Base-by-base conservation (phyloP, 192 early-diverging fungal species). In the Coemansia sp. region DNA sequence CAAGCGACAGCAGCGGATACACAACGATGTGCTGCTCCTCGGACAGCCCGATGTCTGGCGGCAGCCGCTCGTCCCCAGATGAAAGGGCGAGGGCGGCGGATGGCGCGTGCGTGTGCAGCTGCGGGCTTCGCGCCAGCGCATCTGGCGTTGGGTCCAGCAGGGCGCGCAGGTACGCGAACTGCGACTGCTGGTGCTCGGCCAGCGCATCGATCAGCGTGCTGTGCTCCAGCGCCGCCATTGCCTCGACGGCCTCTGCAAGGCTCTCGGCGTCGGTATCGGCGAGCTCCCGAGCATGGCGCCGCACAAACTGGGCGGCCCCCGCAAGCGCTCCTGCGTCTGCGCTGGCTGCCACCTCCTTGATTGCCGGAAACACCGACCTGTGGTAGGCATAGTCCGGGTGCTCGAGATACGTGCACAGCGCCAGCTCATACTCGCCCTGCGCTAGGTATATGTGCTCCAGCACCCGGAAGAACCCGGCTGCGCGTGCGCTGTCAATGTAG, bases 21-120 rank as follows among this genome's bases (percentile, higher is more conserved):
- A 78, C 57, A 14, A 78, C 75, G 4, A 72, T 62, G 37, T 78
- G 69, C 66, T 78, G 75, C 34, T 78, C 75, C 27, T 72, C 75
- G 0, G 65, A 57, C 4, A 78, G 62, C 1, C 75, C 75, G 38
- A 78, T 78, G 41, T 72, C 55, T 15, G 75, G 75, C 48, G 75
- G 75, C 20, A 59, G 57, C 6, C 75, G 62, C 58, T 78, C 75
- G 56, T 78, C 65, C 6, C 65, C 29, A 2, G 29, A 50, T 1
- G 54, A 36, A 44, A 65, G 34, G 2, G 30, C 9, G 29, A 14
- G 20, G 2, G 14, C 36, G 5, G 52, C 55, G 17, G 50, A 9
- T 8, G n/a, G 22, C 0, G 22, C 15, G 15, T 54, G 31, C 0
- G 20, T 40, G 1, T 53, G 53, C 22, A 29, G 44, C 22, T 36